Conservation (phyloP, 345 rosid species). For the Citropsis articulata region DNA sequence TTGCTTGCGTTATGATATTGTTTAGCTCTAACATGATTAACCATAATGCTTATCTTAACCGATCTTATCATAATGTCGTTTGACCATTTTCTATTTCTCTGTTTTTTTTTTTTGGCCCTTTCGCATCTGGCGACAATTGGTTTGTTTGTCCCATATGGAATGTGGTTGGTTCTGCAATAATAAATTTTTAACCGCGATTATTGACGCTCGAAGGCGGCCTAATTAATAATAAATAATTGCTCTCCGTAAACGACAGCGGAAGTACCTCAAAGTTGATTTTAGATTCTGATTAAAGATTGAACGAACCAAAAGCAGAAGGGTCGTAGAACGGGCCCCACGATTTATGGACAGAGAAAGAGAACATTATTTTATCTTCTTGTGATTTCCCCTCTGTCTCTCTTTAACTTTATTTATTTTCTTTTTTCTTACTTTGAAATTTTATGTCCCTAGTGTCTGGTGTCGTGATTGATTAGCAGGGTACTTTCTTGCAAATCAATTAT, state of each 20-base stretch:
- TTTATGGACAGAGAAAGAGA: too few relatives aligned
- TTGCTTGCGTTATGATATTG: conserved; percentile 31
- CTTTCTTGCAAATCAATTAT: conserved; percentile 5
- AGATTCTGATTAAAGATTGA: conserved; percentile 25
- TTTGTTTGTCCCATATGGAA: conserved; percentile 26
- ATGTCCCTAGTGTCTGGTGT: background rate
- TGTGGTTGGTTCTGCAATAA: conserved; percentile 1
- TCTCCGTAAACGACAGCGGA: background rate
- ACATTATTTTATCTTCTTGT: background rate
- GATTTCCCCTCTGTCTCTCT: background rate
- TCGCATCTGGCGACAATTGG: conserved; percentile 2
- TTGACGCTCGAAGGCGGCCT: conserved; percentile 3
- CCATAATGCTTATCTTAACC: conserved; percentile 25
- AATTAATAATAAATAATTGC: conserved; percentile 13
- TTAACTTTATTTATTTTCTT: background rate
- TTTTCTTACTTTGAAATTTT: background rate
- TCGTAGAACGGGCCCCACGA: background rate
- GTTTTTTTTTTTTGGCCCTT: background rate
- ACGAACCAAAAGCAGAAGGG: conserved; percentile 16
- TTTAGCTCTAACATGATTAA: conserved; percentile 31
- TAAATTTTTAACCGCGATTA: background rate
- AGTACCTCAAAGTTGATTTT: conserved; percentile 26
- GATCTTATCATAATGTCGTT: conserved; percentile 26
- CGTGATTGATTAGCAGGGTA: background rate
- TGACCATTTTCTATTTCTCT: conserved; percentile 2